Conservation (phyloP, 192 early-diverging fungal species). For the Allomyces macrogynus region DNA sequence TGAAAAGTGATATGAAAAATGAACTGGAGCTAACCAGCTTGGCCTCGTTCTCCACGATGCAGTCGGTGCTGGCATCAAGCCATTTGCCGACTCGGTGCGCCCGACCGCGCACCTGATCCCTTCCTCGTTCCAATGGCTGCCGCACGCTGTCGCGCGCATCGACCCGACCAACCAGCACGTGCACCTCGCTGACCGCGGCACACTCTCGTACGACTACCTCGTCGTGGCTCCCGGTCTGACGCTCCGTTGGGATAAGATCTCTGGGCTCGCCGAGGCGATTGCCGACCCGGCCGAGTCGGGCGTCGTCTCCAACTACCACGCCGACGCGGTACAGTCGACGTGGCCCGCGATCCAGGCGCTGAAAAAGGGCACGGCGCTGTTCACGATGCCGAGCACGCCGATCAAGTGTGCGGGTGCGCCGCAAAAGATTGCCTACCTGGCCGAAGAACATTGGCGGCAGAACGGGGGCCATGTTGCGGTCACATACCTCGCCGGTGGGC, state of each 20-base stretch:
- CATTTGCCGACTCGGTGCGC: conserved; percentile 41
- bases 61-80: conserved; percentile 61
- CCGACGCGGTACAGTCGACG: conserved; percentile 48
- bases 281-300: conserved; percentile 40
- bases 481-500: conserved; percentile 54
- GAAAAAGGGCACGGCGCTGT: conserved; percentile 57
- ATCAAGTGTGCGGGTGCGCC: conserved; percentile 81
- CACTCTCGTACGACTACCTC: conserved; percentile 42
- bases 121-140: conserved; percentile 48
- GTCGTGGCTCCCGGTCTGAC: conserved; percentile 61
- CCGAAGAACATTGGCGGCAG: conserved; percentile 63
- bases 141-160: conserved; percentile 43
- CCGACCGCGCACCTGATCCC: conserved; percentile 51
- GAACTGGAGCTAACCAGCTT: too few relatives aligned
- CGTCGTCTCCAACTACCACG: conserved; percentile 65
- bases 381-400: conserved; percentile 70
- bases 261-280: conserved; percentile 46
- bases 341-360: conserved; percentile 47
- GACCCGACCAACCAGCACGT: conserved; percentile 49
- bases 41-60: too few relatives aligned
- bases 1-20: too few relatives aligned
- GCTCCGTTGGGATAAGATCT: conserved; percentile 52
- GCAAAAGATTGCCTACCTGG: conserved; percentile 69
- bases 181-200: conserved; percentile 35
- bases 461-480: conserved; percentile 44